These are phyloP conservation scores for Obelidium mucronatum DNA, from an alignment of 192 early-diverging fungal genomes.

Conservation along the genomic window DNA sequence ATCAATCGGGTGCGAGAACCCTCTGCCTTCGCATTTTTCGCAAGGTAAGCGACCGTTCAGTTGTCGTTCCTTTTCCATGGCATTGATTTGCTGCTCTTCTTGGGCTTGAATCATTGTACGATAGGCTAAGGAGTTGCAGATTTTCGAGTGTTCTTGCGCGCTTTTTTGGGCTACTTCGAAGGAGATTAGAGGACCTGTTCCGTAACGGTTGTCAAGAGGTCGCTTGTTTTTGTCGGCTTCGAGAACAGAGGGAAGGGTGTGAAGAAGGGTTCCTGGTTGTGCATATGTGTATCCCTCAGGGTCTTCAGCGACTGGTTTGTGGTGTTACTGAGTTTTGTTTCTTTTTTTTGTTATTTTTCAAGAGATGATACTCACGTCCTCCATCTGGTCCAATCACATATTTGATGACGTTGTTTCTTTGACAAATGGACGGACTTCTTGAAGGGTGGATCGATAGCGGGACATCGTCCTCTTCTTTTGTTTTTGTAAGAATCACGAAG, in stretches of 20 bases:
- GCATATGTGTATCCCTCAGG: slow-evolving; percentile 15
- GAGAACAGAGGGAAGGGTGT: neutral
- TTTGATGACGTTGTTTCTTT: neutral
- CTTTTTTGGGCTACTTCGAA: slow-evolving; percentile 3
- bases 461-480: neutral
- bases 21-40: slow-evolving; percentile 27
- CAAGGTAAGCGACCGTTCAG: neutral
- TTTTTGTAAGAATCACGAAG: neutral
- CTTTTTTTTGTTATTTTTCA: neutral
- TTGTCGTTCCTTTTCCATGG: neutral
- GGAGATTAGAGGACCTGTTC: slow-evolving; percentile 21
- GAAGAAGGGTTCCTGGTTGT: slow-evolving; percentile 22
- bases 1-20: slow-evolving; percentile 23
- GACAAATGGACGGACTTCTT: neutral
- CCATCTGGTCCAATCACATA: slow-evolving; percentile 3
- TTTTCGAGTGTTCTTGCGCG: slow-evolving; percentile 14
- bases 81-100: neutral
- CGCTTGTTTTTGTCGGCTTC: slow-evolving; percentile 17
- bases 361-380: neutral
- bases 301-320: neutral
- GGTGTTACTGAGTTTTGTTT: too few relatives aligned
- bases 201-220: slow-evolving; percentile 4
- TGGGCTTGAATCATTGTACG: slow-evolving; percentile 23
- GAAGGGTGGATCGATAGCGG: neutral
- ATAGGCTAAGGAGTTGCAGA: slow-evolving; percentile 16